A percentile compares a stretch with the other conserved stretches of the same genome.
Evolutionary conservation across 1,139 yeast species (phyloP).

Genomic region (Meyerozyma carpophila): DNA sequence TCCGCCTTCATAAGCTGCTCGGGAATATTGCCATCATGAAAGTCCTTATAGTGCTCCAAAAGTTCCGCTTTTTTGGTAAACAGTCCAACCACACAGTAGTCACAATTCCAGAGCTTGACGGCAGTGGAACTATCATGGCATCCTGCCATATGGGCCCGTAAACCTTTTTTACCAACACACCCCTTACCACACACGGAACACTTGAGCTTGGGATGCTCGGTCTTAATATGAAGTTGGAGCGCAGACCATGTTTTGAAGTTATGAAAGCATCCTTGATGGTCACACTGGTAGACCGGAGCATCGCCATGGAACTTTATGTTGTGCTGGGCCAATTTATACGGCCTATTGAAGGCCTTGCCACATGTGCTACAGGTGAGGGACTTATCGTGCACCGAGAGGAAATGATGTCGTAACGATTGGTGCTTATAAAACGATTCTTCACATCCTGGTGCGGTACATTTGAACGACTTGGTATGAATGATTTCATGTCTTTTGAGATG

Average conservation of each 20-base stretch:
- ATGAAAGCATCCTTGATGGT: constrained; percentile 52
- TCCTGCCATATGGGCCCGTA: constrained; percentile 62
- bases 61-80: constrained; percentile 33
- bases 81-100: constrained; percentile 35
- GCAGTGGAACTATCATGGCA: constrained; percentile 49
- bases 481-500: constrained; percentile 78
- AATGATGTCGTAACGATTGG: constrained; percentile 72
- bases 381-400: constrained; percentile 55
- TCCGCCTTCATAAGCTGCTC: constrained; percentile 23
- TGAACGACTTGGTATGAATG: constrained; percentile 69
- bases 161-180: constrained; percentile 69
- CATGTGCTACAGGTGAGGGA: constrained; percentile 53
- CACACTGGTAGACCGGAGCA: constrained; percentile 57
- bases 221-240: constrained; percentile 64
- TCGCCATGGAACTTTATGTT: constrained; percentile 54
- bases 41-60: constrained; percentile 37
- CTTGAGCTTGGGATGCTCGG: constrained; percentile 64
- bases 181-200: constrained; percentile 68
- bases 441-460: constrained; percentile 61
- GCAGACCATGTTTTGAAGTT: constrained; percentile 74
- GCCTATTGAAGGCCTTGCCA: constrained; percentile 53
- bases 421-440: constrained; percentile 67
- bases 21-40: constrained; percentile 39
- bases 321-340: constrained; percentile 59
- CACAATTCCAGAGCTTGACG: constrained; percentile 60